phyloP scores from a whole-genome alignment of 2,329 filamentous ascomycete genomes.

The Fusarium odoratissimum region DNA sequence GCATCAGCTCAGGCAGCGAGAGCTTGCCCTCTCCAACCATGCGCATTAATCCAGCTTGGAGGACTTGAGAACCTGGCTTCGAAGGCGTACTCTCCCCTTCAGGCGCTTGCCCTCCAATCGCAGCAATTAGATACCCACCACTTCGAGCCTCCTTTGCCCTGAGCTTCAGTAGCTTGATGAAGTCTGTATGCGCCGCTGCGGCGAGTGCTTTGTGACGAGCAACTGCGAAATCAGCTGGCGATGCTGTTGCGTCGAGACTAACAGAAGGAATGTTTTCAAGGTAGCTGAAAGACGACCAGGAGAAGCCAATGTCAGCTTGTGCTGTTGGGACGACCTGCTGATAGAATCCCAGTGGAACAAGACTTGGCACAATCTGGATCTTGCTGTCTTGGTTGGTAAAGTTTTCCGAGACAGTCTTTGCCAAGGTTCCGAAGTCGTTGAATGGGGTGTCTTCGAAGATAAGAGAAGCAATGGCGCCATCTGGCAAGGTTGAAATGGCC shows the following conservation, averaged over 20 bases:
- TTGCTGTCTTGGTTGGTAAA: not conserved
- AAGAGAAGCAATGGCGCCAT: not conserved
- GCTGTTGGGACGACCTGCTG: not conserved
- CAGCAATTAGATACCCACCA: not conserved
- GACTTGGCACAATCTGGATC: not conserved
- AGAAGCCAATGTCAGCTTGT: not conserved
- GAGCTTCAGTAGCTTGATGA: not conserved
- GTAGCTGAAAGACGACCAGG: constrained; percentile 18
- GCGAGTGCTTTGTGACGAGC: constrained; percentile 12
- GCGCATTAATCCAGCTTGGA: constrained; percentile 3
- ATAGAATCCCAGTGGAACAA: constrained; percentile 9
- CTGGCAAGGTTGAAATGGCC: not conserved
- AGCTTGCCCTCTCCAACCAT: constrained; percentile 7
- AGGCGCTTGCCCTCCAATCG: constrained; percentile 1
- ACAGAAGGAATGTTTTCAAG: not conserved
- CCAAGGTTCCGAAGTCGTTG: constrained; percentile 15
- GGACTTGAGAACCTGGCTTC: not conserved
- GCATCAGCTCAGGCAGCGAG: not conserved
- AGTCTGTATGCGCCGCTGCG: not conserved
- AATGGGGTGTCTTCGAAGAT: constrained; percentile 10
- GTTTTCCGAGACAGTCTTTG: constrained; percentile 1
- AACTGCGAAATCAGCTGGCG: not conserved
- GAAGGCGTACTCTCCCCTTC: not conserved
- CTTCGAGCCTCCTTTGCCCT: not conserved
- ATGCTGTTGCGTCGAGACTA: constrained; percentile 8